Percentiles rank a stretch among this genome's conserved stretches.
phyloP scores from a whole-genome alignment of 805 yeast species.

The Barnettozyma siamensis region DNA sequence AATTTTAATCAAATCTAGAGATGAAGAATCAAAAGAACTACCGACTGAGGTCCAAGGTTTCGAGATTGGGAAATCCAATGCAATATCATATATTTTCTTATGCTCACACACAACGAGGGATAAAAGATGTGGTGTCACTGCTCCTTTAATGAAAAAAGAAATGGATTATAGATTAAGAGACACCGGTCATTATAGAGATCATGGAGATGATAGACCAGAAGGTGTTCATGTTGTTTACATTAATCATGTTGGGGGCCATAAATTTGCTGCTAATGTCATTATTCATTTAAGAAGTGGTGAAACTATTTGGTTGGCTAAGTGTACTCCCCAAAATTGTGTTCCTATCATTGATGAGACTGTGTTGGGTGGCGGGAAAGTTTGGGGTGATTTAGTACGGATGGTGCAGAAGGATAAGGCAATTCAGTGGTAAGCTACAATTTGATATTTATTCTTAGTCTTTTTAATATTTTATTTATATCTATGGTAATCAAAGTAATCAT shows the following conservation, averaged over 20 bases:
- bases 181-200: conserved; percentile 66
- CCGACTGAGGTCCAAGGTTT: conserved; percentile 20
- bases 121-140: conserved; percentile 89
- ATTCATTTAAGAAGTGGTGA: conserved; percentile 69
- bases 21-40: conserved; percentile 9
- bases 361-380: conserved; percentile 56
- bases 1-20: conserved; percentile 28
- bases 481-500: not conserved
- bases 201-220: conserved; percentile 63
- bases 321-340: conserved; percentile 69
- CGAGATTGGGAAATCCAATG: conserved; percentile 33
- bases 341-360: conserved; percentile 76
- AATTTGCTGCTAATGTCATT: conserved; percentile 84
- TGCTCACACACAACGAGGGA: conserved; percentile 93
- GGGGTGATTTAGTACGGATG: conserved; percentile 62
- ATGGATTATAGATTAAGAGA: conserved; percentile 70
- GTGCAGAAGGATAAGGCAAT: conserved; percentile 48
- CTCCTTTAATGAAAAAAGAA: conserved; percentile 80
- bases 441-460: not conserved
- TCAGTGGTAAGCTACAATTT: conserved; percentile 40
- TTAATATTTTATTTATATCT: not conserved
- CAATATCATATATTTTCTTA: conserved; percentile 52
- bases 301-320: conserved; percentile 83
- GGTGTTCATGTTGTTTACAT: conserved; percentile 70
- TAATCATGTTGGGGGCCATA: conserved; percentile 95